Conservation (phyloP, 1,284 basidiomycete species). For the Microbotryum intermedium region DNA sequence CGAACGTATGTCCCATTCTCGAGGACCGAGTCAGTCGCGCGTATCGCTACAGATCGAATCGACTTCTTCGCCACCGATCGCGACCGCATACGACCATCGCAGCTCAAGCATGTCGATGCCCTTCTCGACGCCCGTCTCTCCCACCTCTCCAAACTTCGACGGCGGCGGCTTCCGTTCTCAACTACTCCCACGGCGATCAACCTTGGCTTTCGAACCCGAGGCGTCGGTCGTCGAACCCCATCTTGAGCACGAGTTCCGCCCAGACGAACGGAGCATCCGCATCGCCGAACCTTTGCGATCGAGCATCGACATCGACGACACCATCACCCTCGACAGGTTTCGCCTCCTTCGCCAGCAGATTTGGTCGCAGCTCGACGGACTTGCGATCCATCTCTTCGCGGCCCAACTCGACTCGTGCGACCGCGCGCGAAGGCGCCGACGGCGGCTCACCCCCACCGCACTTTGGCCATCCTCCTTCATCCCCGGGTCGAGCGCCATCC, state of each 20-base stretch:
- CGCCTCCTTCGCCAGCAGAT: conserved; percentile 9
- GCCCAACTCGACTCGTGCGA: conserved; percentile 14
- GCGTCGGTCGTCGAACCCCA: conserved; percentile 16
- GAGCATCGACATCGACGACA: conserved; percentile 33
- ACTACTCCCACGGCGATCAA: conserved; percentile 24
- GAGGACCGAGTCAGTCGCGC: no score
- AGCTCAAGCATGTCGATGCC: no score
- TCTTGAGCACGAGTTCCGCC: no score
- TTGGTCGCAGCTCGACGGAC: conserved; percentile 26
- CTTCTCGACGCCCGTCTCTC: no score
- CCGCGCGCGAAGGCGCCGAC: conserved; percentile 6
- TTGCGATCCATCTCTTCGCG: conserved; percentile 20
- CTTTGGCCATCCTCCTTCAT: conserved; percentile 3
- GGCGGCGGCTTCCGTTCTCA: conserved; percentile 11
- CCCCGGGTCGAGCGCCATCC: conserved; percentile 6
- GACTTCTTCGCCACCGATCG: no score
- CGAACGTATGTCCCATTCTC: no score
- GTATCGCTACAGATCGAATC: no score
- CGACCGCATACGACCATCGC: no score
- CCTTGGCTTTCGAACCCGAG: conserved; percentile 26
- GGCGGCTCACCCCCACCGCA: conserved; percentile 20
- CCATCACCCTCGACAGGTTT: conserved; percentile 16
- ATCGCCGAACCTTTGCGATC: conserved; percentile 10
- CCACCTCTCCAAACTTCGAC: no score
- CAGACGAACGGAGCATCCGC: no score